Base-by-base conservation (phyloP, 1,139 yeast species). In the Chernovozyma sophiae-reginae region DNA sequence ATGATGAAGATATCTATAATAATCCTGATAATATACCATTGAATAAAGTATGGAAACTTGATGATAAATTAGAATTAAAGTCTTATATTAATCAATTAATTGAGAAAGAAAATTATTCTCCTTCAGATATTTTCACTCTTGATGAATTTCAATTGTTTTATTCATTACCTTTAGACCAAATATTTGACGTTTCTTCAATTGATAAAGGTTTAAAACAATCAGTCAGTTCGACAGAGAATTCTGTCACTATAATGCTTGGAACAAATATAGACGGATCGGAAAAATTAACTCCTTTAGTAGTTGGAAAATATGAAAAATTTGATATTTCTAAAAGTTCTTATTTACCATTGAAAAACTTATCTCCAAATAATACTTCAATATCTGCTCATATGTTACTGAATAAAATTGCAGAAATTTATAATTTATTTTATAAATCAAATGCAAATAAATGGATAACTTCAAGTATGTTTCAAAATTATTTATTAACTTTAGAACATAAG, bases 371-470 rank as follows among this genome's bases (percentile, higher is more conserved):
- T 8, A 51, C 49, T 16, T 14, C 36, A 13, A 41, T 51, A 4
- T 45, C 59, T 1, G 53, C 56, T 19, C 57, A 56, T 11, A 44
- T 51, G 3, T 47, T 68, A 19, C 61, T 64, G 60, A 68, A 69
- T 45, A 78, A 76, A 45, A 56, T 79, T 35, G 71, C 79, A 0
- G 72, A 71, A 33, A 65, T 64, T 25, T 77, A 77, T 50, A 73
- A 74, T 20, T 60, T 80, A 8, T 63, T 71, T 17, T 79, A 79
- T 55, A 79, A 77, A 45, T 74, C 81, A 36, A 79, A 80, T 46
- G 67, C 73, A 36, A 77, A 77, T 54, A 77, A 79, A 41, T 79
- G 85, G 84, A 62, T 80, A 27, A 79, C 86, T 2, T 74, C 82
- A n/a, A 74, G 78, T 27, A 60, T 78, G 58, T 79, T 80, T 47